Base-by-base conservation (phyloP, 768 basidiomycete species). In the Suillus plorans region DNA sequence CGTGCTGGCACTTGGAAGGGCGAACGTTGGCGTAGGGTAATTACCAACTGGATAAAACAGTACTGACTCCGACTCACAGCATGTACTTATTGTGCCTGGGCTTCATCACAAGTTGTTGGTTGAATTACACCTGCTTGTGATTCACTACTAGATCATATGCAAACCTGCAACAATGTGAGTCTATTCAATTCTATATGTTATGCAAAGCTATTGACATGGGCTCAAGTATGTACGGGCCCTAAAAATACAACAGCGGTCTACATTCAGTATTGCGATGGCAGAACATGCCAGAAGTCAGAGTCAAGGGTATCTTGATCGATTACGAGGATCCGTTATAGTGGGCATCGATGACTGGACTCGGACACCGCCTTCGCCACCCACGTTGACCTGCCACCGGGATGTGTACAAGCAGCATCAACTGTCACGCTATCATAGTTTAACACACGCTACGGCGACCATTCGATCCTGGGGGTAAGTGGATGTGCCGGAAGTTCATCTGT, bases 381-480 rank as follows among this genome's bases (percentile, higher is more conserved):
- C 5, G n/a, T 47, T 47, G n/a, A 44, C 18, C 9, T 44, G 42
- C 22, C 49, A 50, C 6, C 22, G 22, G 25, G 22, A 25, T 50
- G 6, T 47, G 12, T 47, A 47, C 45, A 13, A 22, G n/a, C n/a
- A 47, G n/a, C 45, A 47, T 3, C n/a, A 4, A 47, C n/a, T 13
- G 10, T 13, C 45, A 45, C 10, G 44, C 20, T 9, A 28, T 28
- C 28, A 28, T 20, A 5, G 20, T 45, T 45, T n/a, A n/a, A 45
- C 12, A 5, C 20, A 47, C 8, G 10, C 45, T 22, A 49, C 47
- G n/a, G 12, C 45, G 4, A 22, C 4, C 45, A 81, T 34, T 76
- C 78, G 8, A 63, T 83, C 13, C 74, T 82, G 80, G 81, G 75
- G 80, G 80, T 80, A 66, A 67, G 78, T 71, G 6, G 44, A 36